Base-by-base conservation (phyloP, 345 rosid species). In the Melaleuca alternifolia region DNA sequence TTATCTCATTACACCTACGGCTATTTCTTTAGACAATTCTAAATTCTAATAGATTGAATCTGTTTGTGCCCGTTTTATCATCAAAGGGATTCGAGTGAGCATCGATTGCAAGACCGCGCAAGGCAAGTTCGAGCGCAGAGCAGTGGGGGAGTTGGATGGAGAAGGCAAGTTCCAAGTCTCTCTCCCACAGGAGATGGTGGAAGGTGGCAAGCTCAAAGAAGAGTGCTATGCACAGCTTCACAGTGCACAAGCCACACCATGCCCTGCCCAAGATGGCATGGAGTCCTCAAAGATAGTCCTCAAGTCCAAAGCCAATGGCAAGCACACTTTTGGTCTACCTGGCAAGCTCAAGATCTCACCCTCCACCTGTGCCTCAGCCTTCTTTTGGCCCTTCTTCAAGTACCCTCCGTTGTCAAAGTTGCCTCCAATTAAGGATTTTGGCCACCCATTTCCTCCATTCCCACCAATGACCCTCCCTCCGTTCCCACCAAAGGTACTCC, bases 151-250 rank as follows among this genome's bases (percentile, higher is more conserved):
- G 91, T 90, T 96, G 7, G 96, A 95, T 23, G 87, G 89, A 20
- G 88, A 89, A 30, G 99, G 99, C 44, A 94, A 90, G 79, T 96
- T 96, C 89, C 88, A 33, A 30, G 94, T 94, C 51, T 83, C 88
- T 5, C 93, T 94, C 87, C 96, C 96, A 6, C 61, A 30, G 41
- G 94, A 93, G 61, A 83, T 93, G 24, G 85, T 91, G 85, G 91
- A 71, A 71, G 79, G 92, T 62, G 97, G 94, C 16, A 89, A 90
- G 51, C 75, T 96, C 33, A 92, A 89, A 88, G 94, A 94, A 86
- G 95, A 94, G 77, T 96, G 99, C 91, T 94, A 93, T 56, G 98
- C 96, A 44, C 98, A 94, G 87, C 96, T 95, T 87, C 96, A 94
- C 85, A 94, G 96, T 85, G 94, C 92, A 20, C 89, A 92, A 0